Percentiles rank a stretch among this genome's conserved stretches.
These are phyloP conservation scores for Trichoderma hamatum DNA, from an alignment of 2,329 filamentous ascomycete genomes.

Conservation along the genomic window DNA sequence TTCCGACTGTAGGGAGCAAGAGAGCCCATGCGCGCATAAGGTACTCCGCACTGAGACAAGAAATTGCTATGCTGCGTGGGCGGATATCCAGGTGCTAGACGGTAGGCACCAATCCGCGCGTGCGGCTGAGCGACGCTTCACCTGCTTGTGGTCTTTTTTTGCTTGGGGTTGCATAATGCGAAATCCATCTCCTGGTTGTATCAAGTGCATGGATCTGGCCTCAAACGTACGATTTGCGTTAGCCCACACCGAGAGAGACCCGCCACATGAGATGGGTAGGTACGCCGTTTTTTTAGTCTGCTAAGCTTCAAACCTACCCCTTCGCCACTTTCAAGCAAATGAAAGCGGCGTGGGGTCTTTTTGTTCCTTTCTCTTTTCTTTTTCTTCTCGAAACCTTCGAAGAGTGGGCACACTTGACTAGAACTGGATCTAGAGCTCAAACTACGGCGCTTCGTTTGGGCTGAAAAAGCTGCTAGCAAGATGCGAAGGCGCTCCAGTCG, in stretches of 20 bases:
- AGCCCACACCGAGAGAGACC: background rate
- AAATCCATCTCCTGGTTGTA: background rate
- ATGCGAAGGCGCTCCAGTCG: conserved; percentile 10
- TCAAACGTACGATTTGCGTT: conserved; percentile 6
- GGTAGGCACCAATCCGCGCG: background rate
- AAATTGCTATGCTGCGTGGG: conserved; percentile 14
- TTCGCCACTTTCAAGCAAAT: background rate
- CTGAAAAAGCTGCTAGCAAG: conserved; percentile 23
- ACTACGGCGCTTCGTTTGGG: conserved; percentile 7
- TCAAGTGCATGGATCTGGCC: background rate
- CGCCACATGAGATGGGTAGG: background rate
- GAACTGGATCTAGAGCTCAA: conserved; percentile 17
- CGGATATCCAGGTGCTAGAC: background rate
- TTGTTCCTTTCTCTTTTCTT: background rate
- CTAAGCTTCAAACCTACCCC: background rate
- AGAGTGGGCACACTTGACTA: conserved; percentile 8
- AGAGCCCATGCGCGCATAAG: conserved; percentile 8
- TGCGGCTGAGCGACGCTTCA: conserved; percentile 13
- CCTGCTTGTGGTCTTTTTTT: background rate
- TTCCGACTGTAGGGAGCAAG: conserved; percentile 4
- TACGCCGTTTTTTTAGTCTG: background rate
- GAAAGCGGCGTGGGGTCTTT: conserved; percentile 8
- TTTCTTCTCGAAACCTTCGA: conserved; percentile 24
- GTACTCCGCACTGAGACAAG: background rate
- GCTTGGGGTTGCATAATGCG: background rate